A percentile compares a stretch with the other conserved stretches of the same genome.
Conservation (phyloP, 495 filamentous ascomycete genomes). For the Lasiosphaeria hispida region DNA sequence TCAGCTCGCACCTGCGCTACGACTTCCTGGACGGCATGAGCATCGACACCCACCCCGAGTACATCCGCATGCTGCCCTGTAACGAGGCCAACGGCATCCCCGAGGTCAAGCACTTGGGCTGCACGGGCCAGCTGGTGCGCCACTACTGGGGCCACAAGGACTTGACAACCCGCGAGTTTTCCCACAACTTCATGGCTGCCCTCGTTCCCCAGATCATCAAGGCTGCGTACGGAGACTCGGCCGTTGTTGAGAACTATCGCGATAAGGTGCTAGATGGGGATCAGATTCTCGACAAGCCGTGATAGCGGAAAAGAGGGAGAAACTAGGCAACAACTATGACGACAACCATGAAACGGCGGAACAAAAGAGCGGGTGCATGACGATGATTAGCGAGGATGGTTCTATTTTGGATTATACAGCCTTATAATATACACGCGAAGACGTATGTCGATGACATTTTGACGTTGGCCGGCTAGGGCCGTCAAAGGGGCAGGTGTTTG, state of each 20-base stretch:
- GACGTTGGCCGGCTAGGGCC: too few species aligned
- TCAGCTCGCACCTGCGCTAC: conserved; percentile 31
- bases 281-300: conserved; percentile 17
- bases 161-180: conserved; percentile 20
- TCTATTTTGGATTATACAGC: too few species aligned
- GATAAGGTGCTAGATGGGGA: conserved; percentile 20
- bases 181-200: conserved; percentile 22
- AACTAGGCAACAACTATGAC: not conserved
- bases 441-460: too few species aligned
- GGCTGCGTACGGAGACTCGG: conserved; percentile 13
- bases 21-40: conserved; percentile 29
- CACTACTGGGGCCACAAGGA: conserved; percentile 30
- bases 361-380: not conserved
- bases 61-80: conserved; percentile 27
- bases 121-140: conserved; percentile 27
- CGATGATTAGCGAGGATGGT: too few species aligned
- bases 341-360: not conserved
- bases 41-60: conserved; percentile 21
- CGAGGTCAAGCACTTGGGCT: conserved; percentile 15
- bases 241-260: conserved; percentile 20
- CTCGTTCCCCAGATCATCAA: conserved; percentile 24
- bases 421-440: too few species aligned
- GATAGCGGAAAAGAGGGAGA: not conserved
- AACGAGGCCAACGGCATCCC: conserved; percentile 29
- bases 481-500: too few species aligned